Evolutionary conservation across 1,284 basidiomycete species (phyloP), one percentile per base, ranked within the genome.

Genomic region (Sparassis latifolia): DNA sequence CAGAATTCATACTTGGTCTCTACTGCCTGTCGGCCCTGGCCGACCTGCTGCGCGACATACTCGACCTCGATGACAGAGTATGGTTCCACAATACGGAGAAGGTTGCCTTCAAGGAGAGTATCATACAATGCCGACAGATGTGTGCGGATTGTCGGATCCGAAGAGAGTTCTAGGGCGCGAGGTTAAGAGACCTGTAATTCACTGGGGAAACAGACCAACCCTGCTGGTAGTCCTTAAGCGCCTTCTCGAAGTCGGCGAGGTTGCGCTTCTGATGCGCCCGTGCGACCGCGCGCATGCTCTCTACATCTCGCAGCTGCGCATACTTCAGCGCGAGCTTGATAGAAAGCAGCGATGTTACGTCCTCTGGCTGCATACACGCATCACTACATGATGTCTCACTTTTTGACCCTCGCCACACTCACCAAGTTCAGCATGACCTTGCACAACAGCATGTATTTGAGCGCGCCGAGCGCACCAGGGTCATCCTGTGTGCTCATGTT

Each of bases 361-460:
- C 96, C 64, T 97, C 94, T 0, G 94, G 87, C 93, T 96, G 55
- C 9, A 27, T 52, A 33, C 33, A 32, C n/a, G 10, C 48, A 33
- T 46, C 33, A 33, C 29, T 35, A 5, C 29, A 50, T 39, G n/a
- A 44, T 9, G 12, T 12, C 0, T n/a, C 10, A 38, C 29, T 20
- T 20, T 20, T 20, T 20, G 20, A 27, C 10, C 27, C 5, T 10
- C 29, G 43, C 9, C 30, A 61, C 2, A 72, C 86, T 56, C 54
- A 94, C 92, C 61, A 95, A 68, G 62, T 94, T 94, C 61, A 98
- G 77, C 96, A 99, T 99, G 65, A 98, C 88, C 69, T 98, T 98
- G 72, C 96, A 98, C 44, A 98, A 72, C 10, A 98, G 76, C 94
- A 98, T 97, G 70, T 98, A 98, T 70, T 98, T 98, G 57, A 99